phyloP scores from a whole-genome alignment of 2,329 filamentous ascomycete genomes.

The Penicillium sp. region DNA sequence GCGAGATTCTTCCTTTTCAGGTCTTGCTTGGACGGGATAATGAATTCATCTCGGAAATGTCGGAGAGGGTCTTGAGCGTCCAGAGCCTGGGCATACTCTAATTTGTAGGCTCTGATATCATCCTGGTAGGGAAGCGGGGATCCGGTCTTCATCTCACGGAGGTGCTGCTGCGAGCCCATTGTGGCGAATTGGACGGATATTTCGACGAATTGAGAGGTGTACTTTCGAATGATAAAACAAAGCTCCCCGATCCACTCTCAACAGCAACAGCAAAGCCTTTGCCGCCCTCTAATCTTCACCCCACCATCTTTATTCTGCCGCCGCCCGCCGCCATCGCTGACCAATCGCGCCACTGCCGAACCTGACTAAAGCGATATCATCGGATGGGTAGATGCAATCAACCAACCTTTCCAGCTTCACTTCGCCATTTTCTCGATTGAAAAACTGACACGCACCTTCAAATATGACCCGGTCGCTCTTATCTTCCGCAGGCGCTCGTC shows the following conservation, averaged over 20 bases:
- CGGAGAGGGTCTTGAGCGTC: slow-evolving; percentile 66
- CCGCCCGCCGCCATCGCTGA: slow-evolving; percentile 22
- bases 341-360: slow-evolving; percentile 35
- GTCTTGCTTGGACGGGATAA: slow-evolving; percentile 75
- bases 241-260: background rate
- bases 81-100: slow-evolving; percentile 52
- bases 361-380: slow-evolving; percentile 36
- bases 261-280: no score
- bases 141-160: slow-evolving; percentile 31
- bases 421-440: slow-evolving; percentile 5
- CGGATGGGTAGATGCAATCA: slow-evolving; percentile 26
- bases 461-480: slow-evolving; percentile 37
- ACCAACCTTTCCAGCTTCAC: slow-evolving; percentile 21
- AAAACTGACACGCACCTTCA: slow-evolving; percentile 1
- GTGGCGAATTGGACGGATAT: background rate
- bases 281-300: slow-evolving; percentile 4
- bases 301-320: slow-evolving; percentile 34
- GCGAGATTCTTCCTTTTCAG: slow-evolving; percentile 66
- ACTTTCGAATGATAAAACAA: background rate
- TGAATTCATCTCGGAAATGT: slow-evolving; percentile 70
- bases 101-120: slow-evolving; percentile 40
- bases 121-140: slow-evolving; percentile 35
- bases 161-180: slow-evolving; percentile 36
- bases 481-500: slow-evolving; percentile 27
- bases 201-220: background rate